These are phyloP conservation scores for Cyclocybe cylindracea DNA, from an alignment of 768 basidiomycete genomes.

Conservation along the genomic window DNA sequence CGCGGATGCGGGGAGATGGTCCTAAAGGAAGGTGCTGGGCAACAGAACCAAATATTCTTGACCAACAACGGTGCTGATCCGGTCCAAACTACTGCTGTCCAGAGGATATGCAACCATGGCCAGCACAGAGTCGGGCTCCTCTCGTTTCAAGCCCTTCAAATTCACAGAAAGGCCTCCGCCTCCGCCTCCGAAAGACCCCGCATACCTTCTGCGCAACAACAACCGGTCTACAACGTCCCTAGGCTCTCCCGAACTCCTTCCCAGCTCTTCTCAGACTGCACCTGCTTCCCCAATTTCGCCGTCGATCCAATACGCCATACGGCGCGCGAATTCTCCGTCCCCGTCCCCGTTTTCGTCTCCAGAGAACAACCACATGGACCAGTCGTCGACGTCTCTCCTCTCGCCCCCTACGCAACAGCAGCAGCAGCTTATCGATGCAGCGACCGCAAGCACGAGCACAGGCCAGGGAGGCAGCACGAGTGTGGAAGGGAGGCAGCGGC, in stretches of 20 bases:
- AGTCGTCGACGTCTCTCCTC: constrained; percentile 32
- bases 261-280: constrained; percentile 19
- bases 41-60: too few species aligned
- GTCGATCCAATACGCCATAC: constrained; percentile 33
- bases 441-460: constrained; percentile 10
- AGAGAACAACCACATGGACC: constrained; percentile 6
- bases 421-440: constrained; percentile 21
- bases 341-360: constrained; percentile 26
- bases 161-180: constrained; percentile 44
- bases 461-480: not conserved
- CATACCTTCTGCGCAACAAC: constrained; percentile 48
- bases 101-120: constrained; percentile 13
- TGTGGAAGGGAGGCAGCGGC: constrained; percentile 5
- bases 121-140: constrained; percentile 4
- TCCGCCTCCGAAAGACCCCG: constrained; percentile 65
- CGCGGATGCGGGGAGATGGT: too few species aligned
- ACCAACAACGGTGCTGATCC: too few species aligned
- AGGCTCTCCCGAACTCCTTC: constrained; percentile 14
- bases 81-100: not conserved
- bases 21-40: too few species aligned
- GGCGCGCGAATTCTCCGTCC: constrained; percentile 31
- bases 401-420: constrained; percentile 28
- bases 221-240: constrained; percentile 46
- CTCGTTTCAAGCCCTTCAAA: constrained; percentile 19
- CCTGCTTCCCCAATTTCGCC: constrained; percentile 43